Evolutionary conservation across 495 filamentous ascomycete species (phyloP).

Genomic region (Pseudoneurospora amorphoporcata): DNA sequence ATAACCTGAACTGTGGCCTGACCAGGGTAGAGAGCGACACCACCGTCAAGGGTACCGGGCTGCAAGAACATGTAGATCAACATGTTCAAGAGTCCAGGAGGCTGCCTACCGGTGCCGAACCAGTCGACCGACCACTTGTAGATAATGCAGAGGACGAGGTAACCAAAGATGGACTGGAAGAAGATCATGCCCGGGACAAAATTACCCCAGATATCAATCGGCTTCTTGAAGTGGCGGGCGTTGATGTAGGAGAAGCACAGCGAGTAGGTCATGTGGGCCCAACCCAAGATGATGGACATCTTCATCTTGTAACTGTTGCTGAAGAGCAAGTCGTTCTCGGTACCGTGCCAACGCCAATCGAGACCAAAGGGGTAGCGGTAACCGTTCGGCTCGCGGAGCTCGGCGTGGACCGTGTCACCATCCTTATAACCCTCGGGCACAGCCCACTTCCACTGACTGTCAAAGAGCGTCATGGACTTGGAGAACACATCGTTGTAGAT

Average conservation of each 20-base stretch:
- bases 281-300: slow-evolving; percentile 90
- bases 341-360: slow-evolving; percentile 94
- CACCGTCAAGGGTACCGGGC: slow-evolving; percentile 60
- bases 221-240: slow-evolving; percentile 83
- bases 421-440: slow-evolving; percentile 60
- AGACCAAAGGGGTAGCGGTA: slow-evolving; percentile 93
- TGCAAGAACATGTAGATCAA: slow-evolving; percentile 98
- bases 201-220: slow-evolving; percentile 92
- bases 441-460: slow-evolving; percentile 69
- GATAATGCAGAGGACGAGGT: slow-evolving; percentile 84
- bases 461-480: slow-evolving; percentile 75
- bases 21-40: slow-evolving; percentile 59
- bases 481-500: slow-evolving; percentile 99
- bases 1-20: slow-evolving; percentile 65
- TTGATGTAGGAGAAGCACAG: slow-evolving; percentile 89
- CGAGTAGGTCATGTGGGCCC: slow-evolving; percentile 97
- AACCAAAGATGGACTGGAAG: slow-evolving; percentile 98
- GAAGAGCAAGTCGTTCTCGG: slow-evolving; percentile 89
- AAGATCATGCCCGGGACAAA: slow-evolving; percentile 98
- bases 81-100: slow-evolving; percentile 93
- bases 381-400: slow-evolving; percentile 38
- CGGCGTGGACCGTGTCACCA: slow-evolving; percentile 49
- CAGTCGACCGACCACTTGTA: slow-evolving; percentile 97
- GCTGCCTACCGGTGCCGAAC: slow-evolving; percentile 50
- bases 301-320: slow-evolving; percentile 99